Base-by-base conservation (phyloP, 164 flowering plant genomes). In the Sextonia rubra region DNA sequence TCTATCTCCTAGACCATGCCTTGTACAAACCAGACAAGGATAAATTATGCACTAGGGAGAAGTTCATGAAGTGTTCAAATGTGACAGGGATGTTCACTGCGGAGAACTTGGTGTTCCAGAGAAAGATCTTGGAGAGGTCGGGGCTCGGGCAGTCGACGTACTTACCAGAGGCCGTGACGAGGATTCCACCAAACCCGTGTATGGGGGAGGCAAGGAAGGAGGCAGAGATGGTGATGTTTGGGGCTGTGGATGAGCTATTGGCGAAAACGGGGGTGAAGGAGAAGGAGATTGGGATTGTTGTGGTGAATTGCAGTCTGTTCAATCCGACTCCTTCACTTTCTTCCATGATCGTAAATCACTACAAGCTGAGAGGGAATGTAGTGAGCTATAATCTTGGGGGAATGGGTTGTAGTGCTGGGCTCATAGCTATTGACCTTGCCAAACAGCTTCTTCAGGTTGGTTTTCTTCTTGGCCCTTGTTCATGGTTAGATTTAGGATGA, bases 321-420 rank as follows among this genome's bases (percentile, higher is more conserved):
- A 91, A 91, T 75, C 96, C 96, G 0, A 88, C 92, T 0, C 97
- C 97, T 1, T 91, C 97, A 8, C 74, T 89, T 3, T 87, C 97
- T 27, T 88, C 97, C 5, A 91, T 91, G 97, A 58, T 91, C 30
- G 76, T 91, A 47, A 91, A 91, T 73, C 92, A 88, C 74, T 91
- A 89, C 81, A 88, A 89, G 83, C 90, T 91, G 23, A 68, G 93
- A 66, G 96, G 93, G 47, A 89, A 91, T 69, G 84, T 89, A 20
- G 22, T 81, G 22, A 88, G 88, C 74, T 86, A 80, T 69, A 90
- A 85, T 75, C 80, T 90, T 0, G 91, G 91, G 47, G 94, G 94
- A 37, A 90, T 90, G 94, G 94, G 94, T 22, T 90, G 94, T 49
- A 90, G 94, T 75, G 91, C 94, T 58, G 94, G 94, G 66, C 78